Conservation (phyloP, 306 rosid species). For the Dicorynia guianensis region DNA sequence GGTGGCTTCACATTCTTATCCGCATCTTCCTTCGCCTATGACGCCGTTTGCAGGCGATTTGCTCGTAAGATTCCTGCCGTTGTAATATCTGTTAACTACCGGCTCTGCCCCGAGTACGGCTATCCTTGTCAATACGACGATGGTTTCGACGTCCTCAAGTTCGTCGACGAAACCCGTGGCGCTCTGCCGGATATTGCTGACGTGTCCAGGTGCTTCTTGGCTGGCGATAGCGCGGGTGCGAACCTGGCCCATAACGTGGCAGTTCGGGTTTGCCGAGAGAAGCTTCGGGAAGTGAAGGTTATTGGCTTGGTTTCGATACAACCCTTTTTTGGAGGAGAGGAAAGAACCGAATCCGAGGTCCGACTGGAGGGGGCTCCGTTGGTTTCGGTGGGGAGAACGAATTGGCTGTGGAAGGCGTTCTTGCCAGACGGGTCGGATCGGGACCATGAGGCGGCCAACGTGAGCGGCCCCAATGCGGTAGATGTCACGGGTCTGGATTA, state of each 20-base stretch:
- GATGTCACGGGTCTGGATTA: conserved; percentile 46
- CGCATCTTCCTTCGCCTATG: conserved; percentile 40
- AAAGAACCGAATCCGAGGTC: conserved; percentile 58
- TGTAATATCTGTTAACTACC: conserved; percentile 62
- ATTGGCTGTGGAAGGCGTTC: conserved; percentile 60
- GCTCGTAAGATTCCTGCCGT: conserved; percentile 48
- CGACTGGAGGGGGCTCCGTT: conserved; percentile 37
- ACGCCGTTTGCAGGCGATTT: conserved; percentile 46
- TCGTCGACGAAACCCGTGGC: conserved; percentile 35
- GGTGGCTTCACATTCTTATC: conserved; percentile 58
- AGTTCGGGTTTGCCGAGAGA: conserved; percentile 20
- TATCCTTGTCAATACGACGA: conserved; percentile 68
- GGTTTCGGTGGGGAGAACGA: conserved; percentile 38
- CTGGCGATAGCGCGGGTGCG: conserved; percentile 72
- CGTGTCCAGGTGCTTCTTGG: conserved; percentile 50
- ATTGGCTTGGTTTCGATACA: conserved; percentile 57
- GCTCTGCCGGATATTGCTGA: conserved; percentile 50
- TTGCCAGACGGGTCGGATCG: conserved; percentile 45
- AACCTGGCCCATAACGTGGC: conserved; percentile 69
- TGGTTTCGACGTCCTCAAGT: conserved; percentile 57
- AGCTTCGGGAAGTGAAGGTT: not conserved
- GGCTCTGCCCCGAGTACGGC: conserved; percentile 61
- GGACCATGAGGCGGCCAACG: conserved; percentile 48
- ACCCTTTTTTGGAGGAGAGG: conserved; percentile 72
- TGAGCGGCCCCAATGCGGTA: conserved; percentile 50